Evolutionary conservation across 1,139 yeast species (phyloP).

Genomic region (Waltiozyma sp.): DNA sequence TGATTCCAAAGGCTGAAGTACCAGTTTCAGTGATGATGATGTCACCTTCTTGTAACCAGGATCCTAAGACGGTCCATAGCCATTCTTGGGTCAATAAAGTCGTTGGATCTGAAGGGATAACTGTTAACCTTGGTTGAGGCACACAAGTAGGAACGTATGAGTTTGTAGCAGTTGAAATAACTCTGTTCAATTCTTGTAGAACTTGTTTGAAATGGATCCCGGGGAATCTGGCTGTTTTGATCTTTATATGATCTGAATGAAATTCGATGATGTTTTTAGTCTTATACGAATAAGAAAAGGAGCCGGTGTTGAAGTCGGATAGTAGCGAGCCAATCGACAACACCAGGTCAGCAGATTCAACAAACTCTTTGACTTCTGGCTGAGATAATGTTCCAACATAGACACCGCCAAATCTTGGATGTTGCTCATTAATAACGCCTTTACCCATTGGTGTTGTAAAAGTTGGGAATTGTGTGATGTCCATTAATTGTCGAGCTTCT

Average conservation of each 20-base stretch:
- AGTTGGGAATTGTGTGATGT: slow-evolving; percentile 68
- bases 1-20: slow-evolving; percentile 30
- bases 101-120: slow-evolving; percentile 24
- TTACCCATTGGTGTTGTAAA: slow-evolving; percentile 90
- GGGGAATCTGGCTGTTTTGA: slow-evolving; percentile 65
- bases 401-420: slow-evolving; percentile 74
- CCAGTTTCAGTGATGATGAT: slow-evolving; percentile 73
- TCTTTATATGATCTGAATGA: slow-evolving; percentile 52
- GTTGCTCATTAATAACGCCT: slow-evolving; percentile 63
- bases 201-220: slow-evolving; percentile 71
- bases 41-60: slow-evolving; percentile 73
- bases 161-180: slow-evolving; percentile 27
- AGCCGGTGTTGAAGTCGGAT: slow-evolving; percentile 48
- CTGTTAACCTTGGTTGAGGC: slow-evolving; percentile 29
- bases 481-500: slow-evolving; percentile 54
- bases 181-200: slow-evolving; percentile 35
- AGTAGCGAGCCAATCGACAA: slow-evolving; percentile 75
- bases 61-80: slow-evolving; percentile 68
- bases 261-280: slow-evolving; percentile 45
- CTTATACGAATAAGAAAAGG: too few species aligned
- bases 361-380: slow-evolving; percentile 67
- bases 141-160: slow-evolving; percentile 35
- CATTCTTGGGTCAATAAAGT: slow-evolving; percentile 58
- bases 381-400: slow-evolving; percentile 13
- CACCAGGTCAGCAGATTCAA: slow-evolving; percentile 67